phyloP scores from a whole-genome alignment of 2,329 filamentous ascomycete species.

The Fusarium mundagurra region DNA sequence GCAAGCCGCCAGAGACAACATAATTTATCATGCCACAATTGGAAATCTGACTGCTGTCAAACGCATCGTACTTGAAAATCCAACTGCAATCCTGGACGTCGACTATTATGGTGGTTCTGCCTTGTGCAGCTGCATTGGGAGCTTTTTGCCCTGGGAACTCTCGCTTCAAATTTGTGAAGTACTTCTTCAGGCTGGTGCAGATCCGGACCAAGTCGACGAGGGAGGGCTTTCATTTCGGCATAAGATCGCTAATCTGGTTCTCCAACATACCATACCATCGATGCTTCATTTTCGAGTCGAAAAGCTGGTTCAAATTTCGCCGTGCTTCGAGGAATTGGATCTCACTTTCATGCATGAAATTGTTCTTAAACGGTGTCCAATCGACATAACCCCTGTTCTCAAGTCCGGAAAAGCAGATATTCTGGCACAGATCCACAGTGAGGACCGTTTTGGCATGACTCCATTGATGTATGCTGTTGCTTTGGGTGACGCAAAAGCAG shows the following conservation, averaged over 20 bases:
- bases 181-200: neutral
- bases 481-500: neutral
- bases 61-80: neutral
- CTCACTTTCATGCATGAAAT: neutral
- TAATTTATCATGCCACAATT: rapidly evolving
- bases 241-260: rapidly evolving
- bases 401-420: neutral
- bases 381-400: neutral
- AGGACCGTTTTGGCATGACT: neutral
- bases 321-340: neutral
- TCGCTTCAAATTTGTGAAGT: neutral
- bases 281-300: neutral
- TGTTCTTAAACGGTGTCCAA: neutral
- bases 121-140: rapidly evolving
- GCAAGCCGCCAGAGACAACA: neutral
- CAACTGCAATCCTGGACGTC: neutral
- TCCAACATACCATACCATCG: neutral
- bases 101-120: neutral
- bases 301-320: neutral
- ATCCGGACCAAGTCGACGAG: neutral
- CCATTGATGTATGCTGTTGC: neutral
- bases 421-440: neutral
- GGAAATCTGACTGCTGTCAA: neutral
- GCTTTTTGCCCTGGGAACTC: neutral
- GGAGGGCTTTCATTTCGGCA: neutral